These are phyloP conservation scores for Plectosphaerella cucumerina DNA, from an alignment of 2,329 filamentous ascomycete species.

Conservation along the genomic window DNA sequence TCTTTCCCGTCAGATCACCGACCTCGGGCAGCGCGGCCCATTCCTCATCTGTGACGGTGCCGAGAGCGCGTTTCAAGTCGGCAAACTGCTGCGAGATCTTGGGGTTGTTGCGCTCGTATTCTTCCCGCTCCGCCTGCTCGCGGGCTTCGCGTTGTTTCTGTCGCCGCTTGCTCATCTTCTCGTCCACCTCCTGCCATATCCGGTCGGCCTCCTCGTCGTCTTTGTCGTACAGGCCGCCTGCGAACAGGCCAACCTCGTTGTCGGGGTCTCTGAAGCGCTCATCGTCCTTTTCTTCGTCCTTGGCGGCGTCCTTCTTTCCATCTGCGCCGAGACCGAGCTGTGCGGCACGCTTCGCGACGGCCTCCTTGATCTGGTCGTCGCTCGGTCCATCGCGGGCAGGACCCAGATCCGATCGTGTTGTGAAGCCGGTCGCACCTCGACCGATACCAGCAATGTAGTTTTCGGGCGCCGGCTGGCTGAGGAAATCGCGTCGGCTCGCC, in stretches of 20 bases:
- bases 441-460: constrained; percentile 95
- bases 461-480: constrained; percentile 79
- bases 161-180: constrained; percentile 90
- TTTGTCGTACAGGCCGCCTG: constrained; percentile 91
- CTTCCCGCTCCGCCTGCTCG: constrained; percentile 84
- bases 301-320: constrained; percentile 66
- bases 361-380: constrained; percentile 97
- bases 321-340: constrained; percentile 68
- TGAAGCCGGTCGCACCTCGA: constrained; percentile 96
- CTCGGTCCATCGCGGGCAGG: constrained; percentile 92
- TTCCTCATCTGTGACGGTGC: constrained; percentile 87
- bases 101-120: constrained; percentile 95
- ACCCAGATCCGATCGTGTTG: constrained; percentile 92
- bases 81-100: constrained; percentile 98
- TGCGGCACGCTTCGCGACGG: constrained; percentile 87
- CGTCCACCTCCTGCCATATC: constrained; percentile 93
- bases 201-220: constrained; percentile 97
- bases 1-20: constrained; percentile 93
- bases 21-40: constrained; percentile 96
- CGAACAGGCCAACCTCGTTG: constrained; percentile 93
- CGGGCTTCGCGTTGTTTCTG: constrained; percentile 92
- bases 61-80: constrained; percentile 86
- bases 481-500: constrained; percentile 72
- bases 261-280: constrained; percentile 92
- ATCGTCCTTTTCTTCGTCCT: constrained; percentile 68